Base-by-base conservation (phyloP, 345 rosid species). In the Arabis alpina region DNA sequence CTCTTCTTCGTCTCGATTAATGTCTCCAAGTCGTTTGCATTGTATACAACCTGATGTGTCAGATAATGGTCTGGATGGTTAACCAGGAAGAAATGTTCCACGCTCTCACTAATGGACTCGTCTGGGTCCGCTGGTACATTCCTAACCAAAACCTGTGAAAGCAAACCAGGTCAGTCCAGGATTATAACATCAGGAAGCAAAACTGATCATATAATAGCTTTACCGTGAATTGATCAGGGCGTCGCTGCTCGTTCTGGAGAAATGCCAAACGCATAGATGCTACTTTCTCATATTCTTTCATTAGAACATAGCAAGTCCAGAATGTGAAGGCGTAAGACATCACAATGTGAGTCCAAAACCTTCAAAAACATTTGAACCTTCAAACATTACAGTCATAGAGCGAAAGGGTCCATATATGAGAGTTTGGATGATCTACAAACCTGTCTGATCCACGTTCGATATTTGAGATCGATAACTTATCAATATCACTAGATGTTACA, bases 221-320 rank as follows among this genome's bases (percentile, higher is more conserved):
- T 84, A 94, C 99, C 39, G 99, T 83, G 83, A 85, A 94, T 53
- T 94, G 97, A 81, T 94, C 96, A 5, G 97, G 90, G 10, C 95
- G 86, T 0, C 95, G 89, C 56, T 70, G 72, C 76, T 88, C 99
- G 4, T 88, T 73, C 52, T 85, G 85, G 64, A 94, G 85, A 83
- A 94, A 94, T 9, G 84, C 79, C 84, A 88, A 76, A 57, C 99
- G 83, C 99, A 91, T 86, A 10, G 68, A 61, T 66, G 97, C 90
- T 62, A 94, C 86, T 15, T 24, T 83, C 80, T 77, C 96, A 54
- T 94, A 94, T 80, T 94, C 99, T 80, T 81, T 91, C 54, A 70
- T 70, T 71, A 94, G 76, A 67, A 91, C 90, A 77, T 74, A 91
- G 70, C 83, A 87, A 47, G 96, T 91, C 99, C 99, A 93, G 63